A percentile compares a stretch with the other conserved stretches of the same genome.
Conservation (phyloP, 225 moss, liverwort and hornwort species). For the Sphagnum tenellum region DNA sequence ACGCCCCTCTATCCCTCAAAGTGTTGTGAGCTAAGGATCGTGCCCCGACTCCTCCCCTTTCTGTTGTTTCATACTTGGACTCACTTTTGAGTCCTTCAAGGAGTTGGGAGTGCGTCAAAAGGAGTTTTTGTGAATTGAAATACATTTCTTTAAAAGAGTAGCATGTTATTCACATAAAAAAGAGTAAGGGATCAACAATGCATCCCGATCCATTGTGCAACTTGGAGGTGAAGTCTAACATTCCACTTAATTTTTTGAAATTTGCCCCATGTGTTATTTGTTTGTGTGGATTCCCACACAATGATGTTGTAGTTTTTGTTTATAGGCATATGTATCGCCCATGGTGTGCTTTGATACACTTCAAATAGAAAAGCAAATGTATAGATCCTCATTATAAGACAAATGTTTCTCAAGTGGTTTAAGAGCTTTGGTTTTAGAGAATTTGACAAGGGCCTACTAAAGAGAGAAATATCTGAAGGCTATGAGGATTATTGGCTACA, state of each 20-base stretch:
- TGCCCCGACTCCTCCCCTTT: too few species aligned
- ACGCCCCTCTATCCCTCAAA: too few species aligned
- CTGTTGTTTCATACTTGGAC: too few species aligned
- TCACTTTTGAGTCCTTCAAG: too few species aligned
- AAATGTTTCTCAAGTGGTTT: background rate
- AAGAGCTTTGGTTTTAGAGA: background rate
- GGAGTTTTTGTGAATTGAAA: background rate
- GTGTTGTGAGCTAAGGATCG: too few species aligned
- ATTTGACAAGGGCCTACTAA: background rate
- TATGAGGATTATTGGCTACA: background rate
- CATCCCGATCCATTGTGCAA: background rate
- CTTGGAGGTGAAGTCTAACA: background rate
- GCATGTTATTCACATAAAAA: background rate
- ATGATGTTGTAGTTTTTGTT: background rate
- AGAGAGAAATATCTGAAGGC: background rate
- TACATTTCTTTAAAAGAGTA: background rate
- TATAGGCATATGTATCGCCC: background rate
- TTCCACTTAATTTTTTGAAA: background rate
- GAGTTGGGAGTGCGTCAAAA: too few species aligned
- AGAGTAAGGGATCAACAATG: background rate
- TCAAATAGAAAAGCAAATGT: background rate
- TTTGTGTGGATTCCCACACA: background rate
- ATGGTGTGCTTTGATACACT: background rate
- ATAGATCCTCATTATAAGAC: background rate
- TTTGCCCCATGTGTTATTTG: background rate